Evolutionary conservation across 257 asterid genomes (phyloP).

Genomic region (Avicennia marina): DNA sequence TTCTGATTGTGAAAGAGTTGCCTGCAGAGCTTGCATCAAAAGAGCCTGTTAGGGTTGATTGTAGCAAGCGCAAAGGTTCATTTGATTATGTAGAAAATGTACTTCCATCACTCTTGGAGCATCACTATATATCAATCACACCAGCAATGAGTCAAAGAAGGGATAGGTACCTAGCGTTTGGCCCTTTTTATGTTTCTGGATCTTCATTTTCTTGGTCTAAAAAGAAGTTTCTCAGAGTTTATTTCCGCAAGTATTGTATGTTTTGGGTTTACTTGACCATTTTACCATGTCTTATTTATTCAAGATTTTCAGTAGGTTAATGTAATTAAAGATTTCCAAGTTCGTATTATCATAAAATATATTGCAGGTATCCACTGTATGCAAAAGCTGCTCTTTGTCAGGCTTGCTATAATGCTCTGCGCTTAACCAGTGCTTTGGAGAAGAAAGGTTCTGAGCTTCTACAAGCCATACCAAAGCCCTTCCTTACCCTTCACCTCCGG

Average conservation of each 20-base stretch:
- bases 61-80: constrained; percentile 93
- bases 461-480: constrained; percentile 95
- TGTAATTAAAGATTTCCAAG: neutral
- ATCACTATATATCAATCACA: constrained; percentile 76
- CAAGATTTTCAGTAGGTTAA: no score
- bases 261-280: no score
- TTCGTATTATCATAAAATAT: neutral
- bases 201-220: neutral
- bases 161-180: constrained; percentile 62
- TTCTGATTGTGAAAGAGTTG: constrained; percentile 69
- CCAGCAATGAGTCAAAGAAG: constrained; percentile 98
- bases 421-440: constrained; percentile 50
- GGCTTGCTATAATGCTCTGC: constrained; percentile 81
- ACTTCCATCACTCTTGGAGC: constrained; percentile 81
- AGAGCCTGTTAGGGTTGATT: constrained; percentile 88
- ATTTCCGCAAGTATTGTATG: no score
- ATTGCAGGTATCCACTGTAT: constrained; percentile 71
- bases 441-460: constrained; percentile 71
- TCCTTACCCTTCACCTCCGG: constrained; percentile 93
- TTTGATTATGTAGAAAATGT: constrained; percentile 84
- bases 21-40: constrained; percentile 78
- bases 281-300: no score
- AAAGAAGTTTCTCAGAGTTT: neutral
- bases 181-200: neutral
- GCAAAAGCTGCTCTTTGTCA: constrained; percentile 96